Percentiles rank a stretch among this genome's conserved stretches.
phyloP scores from a whole-genome alignment of 2,329 filamentous ascomycete genomes.

The Aureobasidium subglaciale region DNA sequence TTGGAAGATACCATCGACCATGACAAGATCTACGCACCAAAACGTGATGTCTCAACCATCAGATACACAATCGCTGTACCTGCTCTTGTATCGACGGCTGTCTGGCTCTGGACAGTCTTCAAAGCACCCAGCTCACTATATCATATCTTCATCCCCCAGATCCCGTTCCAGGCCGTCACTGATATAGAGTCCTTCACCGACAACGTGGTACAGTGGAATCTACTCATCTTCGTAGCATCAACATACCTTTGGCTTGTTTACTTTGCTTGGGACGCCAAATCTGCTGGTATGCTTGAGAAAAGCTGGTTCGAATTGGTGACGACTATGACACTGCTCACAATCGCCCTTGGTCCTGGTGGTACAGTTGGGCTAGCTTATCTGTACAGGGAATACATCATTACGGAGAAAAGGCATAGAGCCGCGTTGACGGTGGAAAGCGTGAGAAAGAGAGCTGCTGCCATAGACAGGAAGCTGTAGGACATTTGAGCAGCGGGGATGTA shows the following conservation, averaged over 20 bases:
- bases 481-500: no score
- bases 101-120: constrained; percentile 14
- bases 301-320: constrained; percentile 23
- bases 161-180: not conserved
- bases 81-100: not conserved
- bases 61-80: constrained; percentile 13
- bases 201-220: constrained; percentile 8
- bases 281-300: constrained; percentile 23
- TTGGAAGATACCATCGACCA: constrained; percentile 21
- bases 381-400: constrained; percentile 31
- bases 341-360: constrained; percentile 25
- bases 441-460: not conserved
- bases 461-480: no score
- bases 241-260: constrained; percentile 29
- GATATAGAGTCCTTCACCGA: not conserved
- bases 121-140: not conserved
- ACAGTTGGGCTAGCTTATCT: constrained; percentile 26
- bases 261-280: constrained; percentile 30
- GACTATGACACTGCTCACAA: constrained; percentile 16
- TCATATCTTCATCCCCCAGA: constrained; percentile 6
- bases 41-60: constrained; percentile 18
- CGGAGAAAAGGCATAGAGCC: constrained; percentile 22
- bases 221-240: not conserved
- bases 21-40: constrained; percentile 16
- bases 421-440: constrained; percentile 15